Evolutionary conservation across 352 stramenopile genomes (phyloP), one percentile per base, ranked within the genome.

Genomic region (Phytophthora multivora): DNA sequence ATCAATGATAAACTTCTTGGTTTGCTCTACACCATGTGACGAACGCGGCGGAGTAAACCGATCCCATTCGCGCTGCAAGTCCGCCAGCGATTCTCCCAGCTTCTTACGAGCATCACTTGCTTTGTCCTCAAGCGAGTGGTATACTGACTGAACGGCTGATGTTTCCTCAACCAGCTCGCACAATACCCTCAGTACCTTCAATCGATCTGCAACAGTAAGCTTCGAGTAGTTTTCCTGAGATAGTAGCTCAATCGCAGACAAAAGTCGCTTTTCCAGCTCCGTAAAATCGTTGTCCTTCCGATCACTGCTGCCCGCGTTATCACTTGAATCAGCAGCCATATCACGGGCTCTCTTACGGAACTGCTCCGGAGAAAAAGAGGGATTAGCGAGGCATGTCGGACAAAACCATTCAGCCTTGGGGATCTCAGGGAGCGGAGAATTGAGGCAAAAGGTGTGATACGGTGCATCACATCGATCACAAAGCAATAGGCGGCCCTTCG

Each of bases 381-480:
- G 76, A 38, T 92, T 68, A 6, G 56, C 59, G 33, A 84, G 39
- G 33, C 86, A 95, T 11, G 68, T 66, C 7, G 85, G 83, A 21
- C 87, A 93, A 42, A 89, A 94, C 87, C 87, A 95, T 41, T 95
- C 87, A 16, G 63, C 70, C 5, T 64, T 79, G 11, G 87, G 84
- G 33, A 94, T 73, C 4, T 69, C 69, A 21, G 71, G 25, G 5
- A 94, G 60, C 18, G 87, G 77, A n/a, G 69, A 70, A n/a, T 73
- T 38, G 7, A 94, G 65, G 40, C 87, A 95, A 52, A 94, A 92
- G 4, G 85, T 90, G 53, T 95, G 87, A 56, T 91, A 95, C 16
- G 87, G 75, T 12, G 86, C 85, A 73, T 95, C 87, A 38, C 87
- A 95, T 13, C 87, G 77, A 69, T 95, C 85, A 26, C 87, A 95